Base-by-base conservation (phyloP, 805 yeast genomes). In the Saccharomycopsis sp. region DNA sequence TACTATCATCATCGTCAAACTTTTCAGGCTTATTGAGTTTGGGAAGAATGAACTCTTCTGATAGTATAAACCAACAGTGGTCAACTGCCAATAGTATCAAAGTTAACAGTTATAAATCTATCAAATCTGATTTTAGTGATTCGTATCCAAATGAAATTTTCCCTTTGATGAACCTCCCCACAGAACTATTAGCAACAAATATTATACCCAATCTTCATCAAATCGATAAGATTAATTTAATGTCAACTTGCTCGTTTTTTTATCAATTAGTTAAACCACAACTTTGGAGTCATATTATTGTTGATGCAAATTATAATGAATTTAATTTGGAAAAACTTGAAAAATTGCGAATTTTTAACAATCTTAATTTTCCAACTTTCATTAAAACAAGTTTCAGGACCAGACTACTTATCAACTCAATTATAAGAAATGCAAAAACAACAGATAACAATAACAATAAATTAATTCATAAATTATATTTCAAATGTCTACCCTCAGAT, bases 221-320 rank as follows among this genome's bases (percentile, higher is more conserved):
- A 30, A 26, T 26, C 18, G 45, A 41, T 25, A 29, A 38, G 19
- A 33, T 41, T 34, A 33, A 13, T n/a, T 23, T 41, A 17, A 20
- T 33, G 39, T 15, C 14, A n/a, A 20, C 41, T 3, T 41, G 45
- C 21, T 26, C 37, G 1, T 18, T 13, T 10, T 21, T 41, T 14
- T 31, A 36, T 21, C 12, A 3, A 5, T 13, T 37, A 5, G 31
- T 23, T 5, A 37, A 41, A 27, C 37, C 34, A 3, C 30, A 42
- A 4, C 12, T 41, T 5, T 41, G 45, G 45, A 27, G 19, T 17
- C 17, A 13, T 30, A 33, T 41, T 6, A 27, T 41, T 28, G 30
- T 41, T 14, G 45, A 41, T 21, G 12, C 26, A 4, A 18, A 33
- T 15, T 41, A 41, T 20, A 41, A 39, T 23, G 45, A 41, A 20